Conservation (phyloP, 73 alveolate genomes). For the Diophrys sp. region DNA sequence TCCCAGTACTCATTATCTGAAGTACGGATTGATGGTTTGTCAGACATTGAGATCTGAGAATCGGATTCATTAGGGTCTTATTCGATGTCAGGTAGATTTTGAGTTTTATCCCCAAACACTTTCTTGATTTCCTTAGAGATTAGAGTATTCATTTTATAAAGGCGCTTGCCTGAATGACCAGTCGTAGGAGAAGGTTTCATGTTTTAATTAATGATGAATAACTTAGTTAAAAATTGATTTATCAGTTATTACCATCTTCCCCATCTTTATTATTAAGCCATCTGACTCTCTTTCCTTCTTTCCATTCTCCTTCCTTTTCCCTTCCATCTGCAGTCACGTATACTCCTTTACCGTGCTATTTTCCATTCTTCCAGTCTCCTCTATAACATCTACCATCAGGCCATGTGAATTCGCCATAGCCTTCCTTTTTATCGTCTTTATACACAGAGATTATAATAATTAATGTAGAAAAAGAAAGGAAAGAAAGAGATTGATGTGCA, state of each 20-base stretch:
- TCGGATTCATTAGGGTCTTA: not conserved
- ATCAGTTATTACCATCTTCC: too few species aligned
- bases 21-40: not conserved
- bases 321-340: constrained; percentile 3
- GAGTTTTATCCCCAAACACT: not conserved
- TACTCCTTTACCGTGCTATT: constrained; percentile 4
- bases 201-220: too few species aligned
- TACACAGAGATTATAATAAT: too few species aligned
- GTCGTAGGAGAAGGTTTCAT: too few species aligned
- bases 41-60: not conserved
- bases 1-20: not conserved
- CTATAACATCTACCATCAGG: constrained; percentile 2
- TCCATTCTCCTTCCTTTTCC: not conserved
- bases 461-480: too few species aligned
- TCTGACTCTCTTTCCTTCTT: constrained; percentile 13
- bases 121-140: not conserved
- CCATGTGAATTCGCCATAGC: constrained; percentile 3
- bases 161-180: too few species aligned
- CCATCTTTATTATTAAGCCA: not conserved
- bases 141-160: too few species aligned
- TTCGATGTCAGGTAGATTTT: not conserved
- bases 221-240: too few species aligned
- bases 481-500: too few species aligned
- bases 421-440: not conserved
- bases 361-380: not conserved